Base-by-base conservation (phyloP, 495 filamentous ascomycete genomes). In the Chlorociboria aeruginascens region DNA sequence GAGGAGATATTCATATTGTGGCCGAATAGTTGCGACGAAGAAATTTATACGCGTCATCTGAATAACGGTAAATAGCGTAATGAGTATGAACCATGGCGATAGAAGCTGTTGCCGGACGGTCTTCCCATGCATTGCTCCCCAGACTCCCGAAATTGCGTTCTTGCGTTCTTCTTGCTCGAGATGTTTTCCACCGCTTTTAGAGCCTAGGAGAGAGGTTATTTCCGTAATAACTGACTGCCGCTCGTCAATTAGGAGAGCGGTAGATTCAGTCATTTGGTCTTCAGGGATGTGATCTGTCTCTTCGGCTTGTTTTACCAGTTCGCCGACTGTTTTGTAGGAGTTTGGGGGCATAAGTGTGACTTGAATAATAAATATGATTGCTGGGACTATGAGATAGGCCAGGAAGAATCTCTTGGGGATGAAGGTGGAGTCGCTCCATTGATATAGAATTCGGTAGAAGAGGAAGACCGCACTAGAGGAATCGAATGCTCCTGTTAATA, bases 31-130 rank as follows among this genome's bases (percentile, higher is more conserved):
- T 1, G 92, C 89, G 30, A 98, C 86, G 57, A 98, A 98, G 72
- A 88, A 98, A 67, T 97, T 97, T 63, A 96, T 95, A 13, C 90
- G 78, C 0, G 83, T 86, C 89, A 94, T 95, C 63, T 92, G 87
- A 14, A 94, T 63, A 17, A 92, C 73, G 0, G 92, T 95, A 65
- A 96, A 96, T 2, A 86, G 56, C 7, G 85, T 81, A 51, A 96
- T 88, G 28, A 96, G 69, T 20, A 85, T 65, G 56, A 95, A 98
- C 89, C 89, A 98, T 2, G 82, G 83, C 2, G 80, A 81, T 30
- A 60, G 63, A 59, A 98, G 85, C 66, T 98, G 92, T 43, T 82
- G 64, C 11, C 69, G 52, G 0, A 86, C 85, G 4, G 82, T 74
- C 38, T 68, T 69, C 14, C 81, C 81, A 62, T 98, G 92, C 64